Percentiles rank a stretch among this genome's conserved stretches.
Conservation (phyloP, 1,139 yeast genomes). For the Taphrina sp. region DNA sequence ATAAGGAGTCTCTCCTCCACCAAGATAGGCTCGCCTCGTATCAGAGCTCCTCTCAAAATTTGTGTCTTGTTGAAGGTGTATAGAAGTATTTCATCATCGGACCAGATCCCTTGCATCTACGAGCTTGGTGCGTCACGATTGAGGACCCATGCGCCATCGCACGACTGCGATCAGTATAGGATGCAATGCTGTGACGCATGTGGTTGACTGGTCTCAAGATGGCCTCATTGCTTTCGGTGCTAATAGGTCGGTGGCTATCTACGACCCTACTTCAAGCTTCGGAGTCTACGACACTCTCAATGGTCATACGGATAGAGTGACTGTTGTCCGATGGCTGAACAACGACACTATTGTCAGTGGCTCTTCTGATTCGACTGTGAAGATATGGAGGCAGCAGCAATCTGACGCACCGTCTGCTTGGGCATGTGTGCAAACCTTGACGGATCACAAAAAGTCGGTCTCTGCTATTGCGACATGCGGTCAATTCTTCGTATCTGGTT, state of each 20-base stretch:
- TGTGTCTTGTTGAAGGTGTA: too few species aligned
- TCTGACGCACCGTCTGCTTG: conserved; percentile 20
- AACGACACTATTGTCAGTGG: conserved; percentile 56
- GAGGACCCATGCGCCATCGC: neutral
- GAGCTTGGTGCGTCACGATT: too few species aligned
- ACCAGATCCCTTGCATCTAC: too few species aligned
- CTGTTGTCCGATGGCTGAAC: conserved; percentile 43
- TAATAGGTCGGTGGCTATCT: conserved; percentile 21
- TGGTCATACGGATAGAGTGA: conserved; percentile 43
- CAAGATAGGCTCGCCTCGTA: too few species aligned
- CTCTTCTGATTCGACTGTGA: conserved; percentile 62
- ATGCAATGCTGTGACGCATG: conserved; percentile 30
- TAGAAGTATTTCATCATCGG: too few species aligned
- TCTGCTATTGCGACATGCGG: conserved; percentile 50
- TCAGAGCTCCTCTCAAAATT: too few species aligned
- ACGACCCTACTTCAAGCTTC: conserved; percentile 24
- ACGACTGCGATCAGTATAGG: conserved; percentile 3
- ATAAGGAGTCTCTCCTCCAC: too few species aligned
- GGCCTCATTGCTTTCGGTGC: conserved; percentile 32
- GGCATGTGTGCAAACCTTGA: conserved; percentile 43
- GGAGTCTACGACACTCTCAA: conserved; percentile 40
- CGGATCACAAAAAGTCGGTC: conserved; percentile 51
- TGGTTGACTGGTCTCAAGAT: conserved; percentile 14
- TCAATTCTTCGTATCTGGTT: conserved; percentile 57
- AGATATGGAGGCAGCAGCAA: conserved; percentile 56